Evolutionary conservation across 306 rosid species (phyloP), one percentile per base, ranked within the genome.

Genomic region (Arachis hypogaea): DNA sequence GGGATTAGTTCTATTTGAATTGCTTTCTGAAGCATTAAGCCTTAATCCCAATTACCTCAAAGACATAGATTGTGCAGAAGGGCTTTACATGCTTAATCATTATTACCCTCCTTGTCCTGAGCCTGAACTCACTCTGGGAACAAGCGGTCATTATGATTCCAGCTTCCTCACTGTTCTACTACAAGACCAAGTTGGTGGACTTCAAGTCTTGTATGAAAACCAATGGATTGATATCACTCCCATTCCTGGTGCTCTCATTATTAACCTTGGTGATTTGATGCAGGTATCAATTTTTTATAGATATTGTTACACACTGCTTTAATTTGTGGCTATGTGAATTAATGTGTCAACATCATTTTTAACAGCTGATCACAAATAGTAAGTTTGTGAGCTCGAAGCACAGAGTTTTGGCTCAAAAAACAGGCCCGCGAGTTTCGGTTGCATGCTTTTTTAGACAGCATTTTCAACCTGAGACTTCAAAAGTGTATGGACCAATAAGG

Each of bases 1-100:
- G 5, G 75, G 57, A 8, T 11, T 28, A 41, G 45, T 44, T 58
- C 46, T 71, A 14, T 58, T 58, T 58, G 75, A 71, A 58, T 29
- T 71, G 66, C 66, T 71, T 28, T 71, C 75, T 57, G 66, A 71
- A 71, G 75, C 75, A 71, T 71, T 71, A 71, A 66, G 75, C n/a
- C 44, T 71, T 6, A 29, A 71, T 58, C 33, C 66, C 0, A 71
- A 9, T 71, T 71, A 71, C 66, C 75, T 71, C 8, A 57, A 71
- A n/a, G 75, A 57, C 66, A 71, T 57, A 7, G 66, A 71, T 28
- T 71, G 75, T 58, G 75, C 66, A 57, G 66, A 42, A 43, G 66
- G 75, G 29, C 66, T 71, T 71, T 57, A 56, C 75, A 3, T 71
- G 33, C 8, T 43, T 43, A n/a, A 43, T 5, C 75, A 71, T 71